These are phyloP conservation scores for Aristolochia fimbriata DNA, from an alignment of 164 flowering plant genomes.

Conservation along the genomic window DNA sequence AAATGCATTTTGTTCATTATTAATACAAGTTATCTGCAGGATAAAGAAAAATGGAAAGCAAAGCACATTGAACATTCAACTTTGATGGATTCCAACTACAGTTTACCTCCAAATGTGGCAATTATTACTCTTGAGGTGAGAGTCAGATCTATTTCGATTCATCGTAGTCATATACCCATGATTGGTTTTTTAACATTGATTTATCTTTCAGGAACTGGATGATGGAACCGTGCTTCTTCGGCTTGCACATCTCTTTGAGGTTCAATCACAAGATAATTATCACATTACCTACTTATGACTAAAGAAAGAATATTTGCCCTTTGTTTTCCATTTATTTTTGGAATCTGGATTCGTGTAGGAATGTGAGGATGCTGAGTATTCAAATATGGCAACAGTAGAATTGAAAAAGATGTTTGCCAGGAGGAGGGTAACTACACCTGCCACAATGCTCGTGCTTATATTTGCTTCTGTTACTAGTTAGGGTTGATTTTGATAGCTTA, in stretches of 20 bases:
- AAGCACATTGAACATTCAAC: conserved; percentile 34
- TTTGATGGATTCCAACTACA: conserved; percentile 52
- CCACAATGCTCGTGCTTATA: background rate
- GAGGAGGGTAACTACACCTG: conserved; percentile 26
- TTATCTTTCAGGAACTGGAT: conserved; percentile 49
- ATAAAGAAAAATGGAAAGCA: conserved; percentile 43
- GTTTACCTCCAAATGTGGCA: conserved; percentile 75
- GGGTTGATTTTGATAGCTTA: background rate
- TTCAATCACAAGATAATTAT: conserved; percentile 9
- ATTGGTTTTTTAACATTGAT: background rate
- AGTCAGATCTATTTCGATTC: background rate
- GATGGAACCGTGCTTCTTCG: conserved; percentile 64
- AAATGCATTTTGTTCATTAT: background rate
- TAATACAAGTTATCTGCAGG: conserved; percentile 23
- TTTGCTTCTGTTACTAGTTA: background rate
- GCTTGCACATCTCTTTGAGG: conserved; percentile 81
- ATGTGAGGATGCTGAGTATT: conserved; percentile 54
- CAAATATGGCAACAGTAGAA: conserved; percentile 56
- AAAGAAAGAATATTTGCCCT: background rate
- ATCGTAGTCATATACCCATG: background rate
- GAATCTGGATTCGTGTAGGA: conserved; percentile 25
- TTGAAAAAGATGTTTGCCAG: conserved; percentile 58
- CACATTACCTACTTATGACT: background rate
- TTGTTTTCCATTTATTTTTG: conserved; percentile 1
- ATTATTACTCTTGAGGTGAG: conserved; percentile 76